Evolutionary conservation across 495 filamentous ascomycete genomes (phyloP).

Genomic region (Talaromyces proteolyticus): DNA sequence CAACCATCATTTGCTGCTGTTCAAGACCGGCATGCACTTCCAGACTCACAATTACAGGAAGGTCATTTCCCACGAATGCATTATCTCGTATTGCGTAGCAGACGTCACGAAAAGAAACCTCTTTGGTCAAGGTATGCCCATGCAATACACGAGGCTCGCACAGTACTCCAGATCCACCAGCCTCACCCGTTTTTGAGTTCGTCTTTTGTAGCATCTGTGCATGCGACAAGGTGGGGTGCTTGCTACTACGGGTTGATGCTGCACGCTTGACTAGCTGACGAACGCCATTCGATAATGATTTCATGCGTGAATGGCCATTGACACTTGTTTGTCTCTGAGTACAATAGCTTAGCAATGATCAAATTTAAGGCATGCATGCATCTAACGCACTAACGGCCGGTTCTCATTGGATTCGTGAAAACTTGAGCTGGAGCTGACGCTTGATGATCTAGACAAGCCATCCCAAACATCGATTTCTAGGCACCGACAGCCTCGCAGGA

Average conservation of each 20-base stretch:
- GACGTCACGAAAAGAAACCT: conserved; percentile 77
- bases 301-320: not conserved
- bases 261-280: not conserved
- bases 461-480: conserved; percentile 98
- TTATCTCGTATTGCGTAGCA: conserved; percentile 72
- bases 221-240: not conserved
- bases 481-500: conserved; percentile 79
- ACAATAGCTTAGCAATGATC: not conserved
- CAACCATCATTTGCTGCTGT: conserved; percentile 84
- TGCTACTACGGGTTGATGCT: not conserved
- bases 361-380: too few relatives aligned
- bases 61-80: conserved; percentile 66
- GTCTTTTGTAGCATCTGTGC: not conserved
- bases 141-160: conserved; percentile 76
- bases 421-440: conserved; percentile 15
- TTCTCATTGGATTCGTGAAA: too few relatives aligned
- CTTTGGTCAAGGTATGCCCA: conserved; percentile 86
- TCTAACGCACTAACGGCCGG: too few relatives aligned
- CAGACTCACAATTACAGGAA: conserved; percentile 82
- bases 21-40: conserved; percentile 76
- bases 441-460: conserved; percentile 35
- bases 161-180: conserved; percentile 8
- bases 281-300: not conserved
- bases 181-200: not conserved
- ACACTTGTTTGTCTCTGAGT: not conserved